A percentile compares a stretch with the other conserved stretches of the same genome.
Conservation (phyloP, 148 eudicot species). For the Pharnaceum exiguum region DNA sequence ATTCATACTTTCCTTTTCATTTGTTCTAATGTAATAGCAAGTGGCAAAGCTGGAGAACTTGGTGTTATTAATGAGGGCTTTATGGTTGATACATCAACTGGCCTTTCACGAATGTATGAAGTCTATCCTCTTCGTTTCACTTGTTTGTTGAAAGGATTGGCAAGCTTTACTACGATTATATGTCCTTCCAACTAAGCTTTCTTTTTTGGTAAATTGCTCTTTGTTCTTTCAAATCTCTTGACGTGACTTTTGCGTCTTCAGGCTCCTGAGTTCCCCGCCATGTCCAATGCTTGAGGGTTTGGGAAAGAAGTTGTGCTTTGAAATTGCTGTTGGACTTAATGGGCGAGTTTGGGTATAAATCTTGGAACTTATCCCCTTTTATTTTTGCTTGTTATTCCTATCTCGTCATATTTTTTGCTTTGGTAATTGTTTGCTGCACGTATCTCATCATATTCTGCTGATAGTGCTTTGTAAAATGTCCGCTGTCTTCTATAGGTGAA, state of each 20-base stretch:
- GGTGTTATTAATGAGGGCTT: slow-evolving; percentile 90
- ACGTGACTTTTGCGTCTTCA: slow-evolving; percentile 21
- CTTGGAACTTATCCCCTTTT: background rate
- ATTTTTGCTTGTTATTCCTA: background rate
- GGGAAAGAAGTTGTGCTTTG: slow-evolving; percentile 89
- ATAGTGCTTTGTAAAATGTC: background rate
- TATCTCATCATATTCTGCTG: background rate
- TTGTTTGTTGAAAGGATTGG: background rate
- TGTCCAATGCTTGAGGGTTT: slow-evolving; percentile 84
- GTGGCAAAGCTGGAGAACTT: slow-evolving; percentile 85
- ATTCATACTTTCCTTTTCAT: background rate
- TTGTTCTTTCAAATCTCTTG: no score
- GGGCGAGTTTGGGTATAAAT: slow-evolving; percentile 91
- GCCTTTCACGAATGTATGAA: slow-evolving; percentile 83
- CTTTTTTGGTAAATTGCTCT: no score
- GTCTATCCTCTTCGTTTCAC: slow-evolving; percentile 4
- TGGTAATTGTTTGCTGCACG: background rate
- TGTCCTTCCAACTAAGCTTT: no score
- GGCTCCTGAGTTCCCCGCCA: slow-evolving; percentile 79
- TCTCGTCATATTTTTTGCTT: background rate
- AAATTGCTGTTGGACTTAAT: slow-evolving; percentile 87
- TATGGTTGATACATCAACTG: slow-evolving; percentile 87
- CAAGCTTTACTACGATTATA: background rate
- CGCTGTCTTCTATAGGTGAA: slow-evolving; percentile 49
- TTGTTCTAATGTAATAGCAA: slow-evolving; percentile 34